These are phyloP conservation scores for Euphorbia lathyris DNA, from an alignment of 345 rosid species.

Conservation along the genomic window DNA sequence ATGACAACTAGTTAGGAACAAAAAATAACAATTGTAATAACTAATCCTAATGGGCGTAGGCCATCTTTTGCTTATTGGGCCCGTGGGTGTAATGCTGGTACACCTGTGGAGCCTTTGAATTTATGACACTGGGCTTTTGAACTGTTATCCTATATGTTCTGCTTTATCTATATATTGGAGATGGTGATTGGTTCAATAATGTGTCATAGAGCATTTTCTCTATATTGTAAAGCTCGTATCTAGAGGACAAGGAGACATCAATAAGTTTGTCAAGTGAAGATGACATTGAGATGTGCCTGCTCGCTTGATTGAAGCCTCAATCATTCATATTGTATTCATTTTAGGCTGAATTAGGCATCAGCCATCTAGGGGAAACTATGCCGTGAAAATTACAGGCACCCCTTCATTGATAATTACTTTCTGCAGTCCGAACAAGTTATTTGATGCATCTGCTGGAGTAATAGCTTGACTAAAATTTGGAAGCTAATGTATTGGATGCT, in stretches of 20 bases:
- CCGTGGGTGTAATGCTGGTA: too few relatives aligned
- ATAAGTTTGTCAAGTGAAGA: not conserved
- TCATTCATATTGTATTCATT: not conserved
- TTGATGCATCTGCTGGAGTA: not conserved
- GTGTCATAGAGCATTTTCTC: not conserved
- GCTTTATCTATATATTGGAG: not conserved
- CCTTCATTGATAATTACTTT: not conserved
- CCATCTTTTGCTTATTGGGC: too few relatives aligned
- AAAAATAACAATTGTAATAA: too few relatives aligned
- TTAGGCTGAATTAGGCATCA: not conserved
- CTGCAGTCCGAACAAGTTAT: constrained; percentile 1
- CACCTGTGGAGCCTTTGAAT: too few relatives aligned
- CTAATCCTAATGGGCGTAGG: too few relatives aligned
- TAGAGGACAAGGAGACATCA: not conserved
- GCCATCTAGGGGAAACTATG: not conserved
- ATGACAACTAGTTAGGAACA: too few relatives aligned
- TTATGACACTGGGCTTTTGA: not conserved
- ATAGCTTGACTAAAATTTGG: not conserved
- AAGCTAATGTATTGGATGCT: not conserved
- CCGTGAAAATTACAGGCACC: not conserved
- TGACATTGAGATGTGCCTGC: too few relatives aligned
- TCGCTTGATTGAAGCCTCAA: not conserved
- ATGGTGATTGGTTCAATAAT: not conserved
- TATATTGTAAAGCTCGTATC: not conserved
- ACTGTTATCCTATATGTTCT: not conserved